Conservation (phyloP, 148 eudicot species). For the Rhododendron vialii region DNA sequence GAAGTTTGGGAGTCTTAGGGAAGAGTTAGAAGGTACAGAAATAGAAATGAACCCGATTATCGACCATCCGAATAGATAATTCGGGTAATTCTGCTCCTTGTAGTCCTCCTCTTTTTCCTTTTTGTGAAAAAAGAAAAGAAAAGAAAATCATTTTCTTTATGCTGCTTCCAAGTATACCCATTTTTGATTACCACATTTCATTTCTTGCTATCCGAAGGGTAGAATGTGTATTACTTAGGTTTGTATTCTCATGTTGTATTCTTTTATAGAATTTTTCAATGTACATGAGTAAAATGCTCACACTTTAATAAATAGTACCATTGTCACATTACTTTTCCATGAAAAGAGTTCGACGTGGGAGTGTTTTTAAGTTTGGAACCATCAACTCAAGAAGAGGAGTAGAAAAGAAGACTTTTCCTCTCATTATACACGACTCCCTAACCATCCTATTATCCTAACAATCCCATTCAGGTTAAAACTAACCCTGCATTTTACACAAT, state of each 20-base stretch:
- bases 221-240: conserved; percentile 21
- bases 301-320: neutral
- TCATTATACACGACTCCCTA: too few relatives aligned
- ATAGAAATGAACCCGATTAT: conserved; percentile 65
- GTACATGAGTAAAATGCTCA: conserved; percentile 12
- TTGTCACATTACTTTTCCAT: neutral
- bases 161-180: conserved; percentile 1
- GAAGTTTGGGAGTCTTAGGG: conserved; percentile 49
- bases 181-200: conserved; percentile 15
- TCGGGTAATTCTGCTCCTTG: conserved; percentile 8
- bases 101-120: neutral
- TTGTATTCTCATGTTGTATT: conserved; percentile 16
- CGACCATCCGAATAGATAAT: conserved; percentile 34
- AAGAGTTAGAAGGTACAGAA: conserved; percentile 29
- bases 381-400: neutral
- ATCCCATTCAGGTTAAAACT: too few relatives aligned
- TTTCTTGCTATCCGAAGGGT: conserved; percentile 59
- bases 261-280: neutral
- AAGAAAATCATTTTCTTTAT: conserved; percentile 19
- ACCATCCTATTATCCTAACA: too few relatives aligned
- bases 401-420: too few relatives aligned
- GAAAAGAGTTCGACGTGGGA: neutral
- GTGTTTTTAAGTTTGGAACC: neutral
- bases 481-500: too few relatives aligned
- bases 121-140: conserved; percentile 17